phyloP scores from a whole-genome alignment of 345 rosid genomes.

The Aquilaria yunnanensis region DNA sequence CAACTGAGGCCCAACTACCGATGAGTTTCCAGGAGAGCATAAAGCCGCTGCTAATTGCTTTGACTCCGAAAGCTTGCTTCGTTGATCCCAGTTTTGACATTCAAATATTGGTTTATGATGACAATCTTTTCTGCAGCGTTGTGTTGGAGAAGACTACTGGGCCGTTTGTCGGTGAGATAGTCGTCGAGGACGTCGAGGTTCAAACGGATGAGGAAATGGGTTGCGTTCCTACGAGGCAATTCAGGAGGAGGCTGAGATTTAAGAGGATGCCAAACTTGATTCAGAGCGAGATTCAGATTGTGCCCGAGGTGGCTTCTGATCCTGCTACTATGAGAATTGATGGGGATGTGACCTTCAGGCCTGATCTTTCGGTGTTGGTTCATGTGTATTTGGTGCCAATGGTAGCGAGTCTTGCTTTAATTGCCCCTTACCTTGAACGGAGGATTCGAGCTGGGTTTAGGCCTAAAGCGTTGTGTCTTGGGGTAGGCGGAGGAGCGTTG shows the following conservation, averaged over 20 bases:
- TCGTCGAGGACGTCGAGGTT: slow-evolving; percentile 70
- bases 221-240: slow-evolving; percentile 30
- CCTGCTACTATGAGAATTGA: slow-evolving; percentile 21
- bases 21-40: slow-evolving; percentile 24
- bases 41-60: slow-evolving; percentile 39
- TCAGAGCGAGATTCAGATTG: slow-evolving; percentile 50
- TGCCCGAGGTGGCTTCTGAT: slow-evolving; percentile 18
- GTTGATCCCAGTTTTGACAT: slow-evolving; percentile 23
- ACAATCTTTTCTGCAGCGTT: slow-evolving; percentile 38
- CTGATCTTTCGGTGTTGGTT: slow-evolving; percentile 46
- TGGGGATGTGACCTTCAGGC: slow-evolving; percentile 27
- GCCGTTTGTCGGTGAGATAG: slow-evolving; percentile 60
- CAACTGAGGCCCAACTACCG: slow-evolving; percentile 8
- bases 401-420: slow-evolving; percentile 59
- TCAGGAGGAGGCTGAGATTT: slow-evolving; percentile 80
- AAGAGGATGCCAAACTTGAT: slow-evolving; percentile 79
- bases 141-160: slow-evolving; percentile 50
- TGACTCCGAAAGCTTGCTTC: slow-evolving; percentile 38
- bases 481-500: slow-evolving; percentile 86
- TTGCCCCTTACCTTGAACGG: slow-evolving; percentile 23
- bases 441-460: slow-evolving; percentile 18
- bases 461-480: slow-evolving; percentile 68
- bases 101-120: slow-evolving; percentile 57
- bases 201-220: slow-evolving; percentile 14
- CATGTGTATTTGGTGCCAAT: slow-evolving; percentile 75